phyloP scores from a whole-genome alignment of 176 grass and related monocot genomes.

The Melocanna baccifera region DNA sequence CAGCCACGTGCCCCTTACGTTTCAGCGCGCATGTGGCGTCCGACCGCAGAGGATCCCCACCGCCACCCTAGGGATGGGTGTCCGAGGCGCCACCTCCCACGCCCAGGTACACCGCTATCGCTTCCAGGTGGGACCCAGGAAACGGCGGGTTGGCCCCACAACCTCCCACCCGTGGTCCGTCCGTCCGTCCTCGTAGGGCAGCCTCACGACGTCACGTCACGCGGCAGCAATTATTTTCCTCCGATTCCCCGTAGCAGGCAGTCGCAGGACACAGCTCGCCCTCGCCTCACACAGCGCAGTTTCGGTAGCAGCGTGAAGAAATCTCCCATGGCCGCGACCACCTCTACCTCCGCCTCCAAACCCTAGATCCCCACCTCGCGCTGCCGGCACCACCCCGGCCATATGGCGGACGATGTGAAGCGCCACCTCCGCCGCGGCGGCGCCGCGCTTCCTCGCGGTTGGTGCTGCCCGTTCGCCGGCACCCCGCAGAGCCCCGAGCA shows the following conservation, averaged over 20 bases:
- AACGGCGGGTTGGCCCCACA: background rate
- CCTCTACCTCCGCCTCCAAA: background rate
- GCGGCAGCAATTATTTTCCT: conserved; percentile 27
- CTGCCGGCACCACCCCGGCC: background rate
- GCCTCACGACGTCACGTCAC: background rate
- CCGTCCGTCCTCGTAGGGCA: background rate
- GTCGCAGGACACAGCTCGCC: too few species aligned
- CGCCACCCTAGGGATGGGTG: too few species aligned
- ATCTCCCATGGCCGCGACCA: conserved; percentile 33
- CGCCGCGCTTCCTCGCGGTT: conserved; percentile 37
- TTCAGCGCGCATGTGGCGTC: background rate
- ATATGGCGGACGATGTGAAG: conserved; percentile 45
- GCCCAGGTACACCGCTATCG: background rate
- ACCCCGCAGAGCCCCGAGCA: conserved; percentile 51
- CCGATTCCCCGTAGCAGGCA: background rate
- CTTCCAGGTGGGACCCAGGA: background rate
- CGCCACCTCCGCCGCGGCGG: conserved; percentile 33
- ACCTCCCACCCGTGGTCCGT: background rate
- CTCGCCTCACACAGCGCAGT: background rate
- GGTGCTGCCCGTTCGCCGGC: conserved; percentile 73
- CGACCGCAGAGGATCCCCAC: conserved; percentile 11
- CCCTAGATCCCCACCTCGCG: conserved; percentile 21
- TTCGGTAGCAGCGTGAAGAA: too few species aligned
- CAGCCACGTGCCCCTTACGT: background rate
- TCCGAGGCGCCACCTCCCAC: too few species aligned